These are phyloP conservation scores for Carallia brachiata DNA, from an alignment of 345 rosid genomes.

Conservation along the genomic window DNA sequence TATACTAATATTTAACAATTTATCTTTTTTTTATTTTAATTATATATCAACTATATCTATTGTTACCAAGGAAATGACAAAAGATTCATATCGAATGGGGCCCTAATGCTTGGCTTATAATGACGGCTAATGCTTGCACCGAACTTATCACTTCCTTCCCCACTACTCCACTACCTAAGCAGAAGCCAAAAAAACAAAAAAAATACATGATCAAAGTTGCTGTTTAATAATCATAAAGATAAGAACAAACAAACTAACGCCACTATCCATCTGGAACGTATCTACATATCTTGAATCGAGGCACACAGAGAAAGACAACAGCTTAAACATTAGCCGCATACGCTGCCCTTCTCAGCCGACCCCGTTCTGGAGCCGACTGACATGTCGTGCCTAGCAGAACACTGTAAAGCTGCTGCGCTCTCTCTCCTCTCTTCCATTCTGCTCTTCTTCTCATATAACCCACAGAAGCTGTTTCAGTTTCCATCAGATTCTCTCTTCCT, in stretches of 20 bases:
- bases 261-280: neutral
- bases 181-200: neutral
- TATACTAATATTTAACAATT: no score
- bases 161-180: slow-evolving; percentile 3
- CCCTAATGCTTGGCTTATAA: neutral
- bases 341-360: slow-evolving; percentile 14
- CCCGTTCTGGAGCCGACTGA: slow-evolving; percentile 45
- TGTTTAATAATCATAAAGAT: neutral
- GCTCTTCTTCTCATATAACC: slow-evolving; percentile 36
- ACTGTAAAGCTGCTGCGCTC: slow-evolving; percentile 41
- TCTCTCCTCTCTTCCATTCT: neutral
- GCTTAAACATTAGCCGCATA: slow-evolving; percentile 20
- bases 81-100: neutral
- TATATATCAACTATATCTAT: no score
- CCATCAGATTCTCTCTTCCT: slow-evolving; percentile 25
- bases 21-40: no score
- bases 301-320: neutral
- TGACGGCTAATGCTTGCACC: slow-evolving; percentile 17
- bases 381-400: slow-evolving; percentile 45
- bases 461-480: slow-evolving; percentile 32
- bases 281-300: neutral
- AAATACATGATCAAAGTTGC: neutral
- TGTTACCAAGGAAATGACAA: neutral
- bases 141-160: slow-evolving; percentile 18
- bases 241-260: neutral